These are phyloP conservation scores for Calocybe gangraenosa DNA, from an alignment of 768 basidiomycete genomes.

Conservation along the genomic window DNA sequence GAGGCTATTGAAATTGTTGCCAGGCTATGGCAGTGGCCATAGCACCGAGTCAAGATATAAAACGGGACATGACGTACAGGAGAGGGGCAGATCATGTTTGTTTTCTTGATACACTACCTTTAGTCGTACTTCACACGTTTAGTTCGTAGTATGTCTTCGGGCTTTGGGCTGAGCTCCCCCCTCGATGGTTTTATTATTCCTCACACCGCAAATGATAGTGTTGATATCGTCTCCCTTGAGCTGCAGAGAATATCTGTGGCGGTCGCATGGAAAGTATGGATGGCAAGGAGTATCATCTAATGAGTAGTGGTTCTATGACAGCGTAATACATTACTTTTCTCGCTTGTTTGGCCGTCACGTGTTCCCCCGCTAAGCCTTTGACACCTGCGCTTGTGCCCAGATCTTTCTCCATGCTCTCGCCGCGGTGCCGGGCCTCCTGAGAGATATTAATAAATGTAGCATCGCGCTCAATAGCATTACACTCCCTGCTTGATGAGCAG, in stretches of 20 bases:
- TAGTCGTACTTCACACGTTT: neutral
- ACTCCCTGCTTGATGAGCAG: constrained; percentile 93
- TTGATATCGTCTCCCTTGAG: too few relatives aligned
- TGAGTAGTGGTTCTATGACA: too few relatives aligned
- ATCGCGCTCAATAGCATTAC: constrained; percentile 82
- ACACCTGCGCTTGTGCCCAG: neutral
- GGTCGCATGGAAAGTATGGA: too few relatives aligned
- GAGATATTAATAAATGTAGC: constrained; percentile 66
- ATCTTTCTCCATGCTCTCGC: constrained; percentile 56
- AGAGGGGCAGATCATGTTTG: neutral
- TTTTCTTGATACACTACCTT: neutral
- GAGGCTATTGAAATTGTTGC: too few relatives aligned
- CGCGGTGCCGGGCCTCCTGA: constrained; percentile 66
- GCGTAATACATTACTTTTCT: too few relatives aligned
- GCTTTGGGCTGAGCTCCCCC: too few relatives aligned
- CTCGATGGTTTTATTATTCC: neutral
- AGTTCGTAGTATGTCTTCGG: neutral
- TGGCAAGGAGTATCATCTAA: too few relatives aligned
- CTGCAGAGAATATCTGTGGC: too few relatives aligned
- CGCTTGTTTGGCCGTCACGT: too few relatives aligned
- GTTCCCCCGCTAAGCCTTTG: too few relatives aligned
- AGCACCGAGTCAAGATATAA: neutral
- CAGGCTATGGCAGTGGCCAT: too few relatives aligned
- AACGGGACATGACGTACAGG: neutral
- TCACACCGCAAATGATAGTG: neutral